Evolutionary conservation across 768 basidiomycete genomes (phyloP).

Genomic region (Boletus fagicola): DNA sequence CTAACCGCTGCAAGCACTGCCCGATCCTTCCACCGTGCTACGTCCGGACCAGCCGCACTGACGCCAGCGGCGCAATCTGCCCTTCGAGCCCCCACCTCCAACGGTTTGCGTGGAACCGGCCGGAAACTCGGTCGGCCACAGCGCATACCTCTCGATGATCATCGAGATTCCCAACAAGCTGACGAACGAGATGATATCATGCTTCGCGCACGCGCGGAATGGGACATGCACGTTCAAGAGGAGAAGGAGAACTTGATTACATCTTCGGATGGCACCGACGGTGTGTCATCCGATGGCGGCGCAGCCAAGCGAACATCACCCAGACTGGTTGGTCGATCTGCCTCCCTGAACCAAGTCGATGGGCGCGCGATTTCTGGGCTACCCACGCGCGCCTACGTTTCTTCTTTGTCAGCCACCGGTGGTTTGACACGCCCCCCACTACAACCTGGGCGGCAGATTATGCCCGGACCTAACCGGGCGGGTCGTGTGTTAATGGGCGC

Average conservation of each 20-base stretch:
- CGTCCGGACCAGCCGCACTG: conserved; percentile 53
- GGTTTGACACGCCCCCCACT: conserved; percentile 42
- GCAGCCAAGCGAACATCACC: conserved; percentile 26
- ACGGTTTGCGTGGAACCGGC: conserved; percentile 34
- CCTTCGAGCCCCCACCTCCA: conserved; percentile 31
- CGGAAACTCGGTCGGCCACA: conserved; percentile 37
- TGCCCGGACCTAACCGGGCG: conserved; percentile 45
- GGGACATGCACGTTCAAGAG: conserved; percentile 32
- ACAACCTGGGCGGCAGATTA: conserved; percentile 41
- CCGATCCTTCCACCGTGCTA: conserved; percentile 65
- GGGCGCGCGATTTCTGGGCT: conserved; percentile 34
- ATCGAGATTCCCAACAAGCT: conserved; percentile 30
- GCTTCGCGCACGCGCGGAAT: conserved; percentile 29
- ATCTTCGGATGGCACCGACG: conserved; percentile 26
- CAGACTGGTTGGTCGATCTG: conserved; percentile 30
- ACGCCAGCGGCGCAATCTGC: conserved; percentile 32
- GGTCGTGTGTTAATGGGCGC: conserved; percentile 48
- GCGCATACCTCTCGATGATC: conserved; percentile 38
- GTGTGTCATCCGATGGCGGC: conserved; percentile 25
- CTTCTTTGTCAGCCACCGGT: conserved; percentile 27
- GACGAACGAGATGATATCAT: conserved; percentile 38
- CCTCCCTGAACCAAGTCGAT: conserved; percentile 35
- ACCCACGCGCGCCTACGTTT: conserved; percentile 33
- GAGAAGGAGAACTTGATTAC: conserved; percentile 41
- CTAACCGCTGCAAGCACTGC: conserved; percentile 21